A percentile compares a stretch with the other conserved stretches of the same genome.
Evolutionary conservation across 2,329 filamentous ascomycete species (phyloP).

Genomic region (Xylaria sp.): DNA sequence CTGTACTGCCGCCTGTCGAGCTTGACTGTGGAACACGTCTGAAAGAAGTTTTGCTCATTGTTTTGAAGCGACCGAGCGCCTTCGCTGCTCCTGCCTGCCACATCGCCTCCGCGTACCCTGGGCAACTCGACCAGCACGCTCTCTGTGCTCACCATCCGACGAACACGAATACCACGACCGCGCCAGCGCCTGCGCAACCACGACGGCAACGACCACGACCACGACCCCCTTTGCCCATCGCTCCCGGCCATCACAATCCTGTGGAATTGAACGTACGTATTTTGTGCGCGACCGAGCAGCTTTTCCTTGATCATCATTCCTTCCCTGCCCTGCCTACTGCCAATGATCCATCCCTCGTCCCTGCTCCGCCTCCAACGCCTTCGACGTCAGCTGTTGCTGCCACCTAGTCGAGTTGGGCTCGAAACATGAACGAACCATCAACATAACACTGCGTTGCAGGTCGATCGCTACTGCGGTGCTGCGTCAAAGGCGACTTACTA

Average conservation of each 20-base stretch:
- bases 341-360: conserved; percentile 10
- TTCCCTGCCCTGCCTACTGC: background rate
- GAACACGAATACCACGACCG: conserved; percentile 13
- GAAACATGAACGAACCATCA: conserved; percentile 35
- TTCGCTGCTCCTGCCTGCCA: conserved; percentile 32
- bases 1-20: conserved; percentile 28
- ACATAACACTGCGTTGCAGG: conserved; percentile 39
- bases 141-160: conserved; percentile 14
- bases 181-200: conserved; percentile 10
- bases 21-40: conserved; percentile 34
- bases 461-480: conserved; percentile 31
- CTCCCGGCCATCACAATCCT: conserved; percentile 30
- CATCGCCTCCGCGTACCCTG: conserved; percentile 13
- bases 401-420: conserved; percentile 38
- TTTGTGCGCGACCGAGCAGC: conserved; percentile 36
- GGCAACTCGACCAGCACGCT: background rate
- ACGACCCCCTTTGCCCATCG: conserved; percentile 9
- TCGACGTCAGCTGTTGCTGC: conserved; percentile 40
- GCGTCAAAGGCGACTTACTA: conserved; percentile 34
- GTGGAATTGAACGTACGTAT: conserved; percentile 33
- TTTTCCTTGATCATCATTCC: conserved; percentile 28
- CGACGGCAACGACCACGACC: conserved; percentile 17
- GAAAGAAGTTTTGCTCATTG: conserved; percentile 37
- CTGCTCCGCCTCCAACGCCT: conserved; percentile 23
- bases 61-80: conserved; percentile 34